Conservation (phyloP, 805 yeast genomes). For the Metschnikowia lochheadii region DNA sequence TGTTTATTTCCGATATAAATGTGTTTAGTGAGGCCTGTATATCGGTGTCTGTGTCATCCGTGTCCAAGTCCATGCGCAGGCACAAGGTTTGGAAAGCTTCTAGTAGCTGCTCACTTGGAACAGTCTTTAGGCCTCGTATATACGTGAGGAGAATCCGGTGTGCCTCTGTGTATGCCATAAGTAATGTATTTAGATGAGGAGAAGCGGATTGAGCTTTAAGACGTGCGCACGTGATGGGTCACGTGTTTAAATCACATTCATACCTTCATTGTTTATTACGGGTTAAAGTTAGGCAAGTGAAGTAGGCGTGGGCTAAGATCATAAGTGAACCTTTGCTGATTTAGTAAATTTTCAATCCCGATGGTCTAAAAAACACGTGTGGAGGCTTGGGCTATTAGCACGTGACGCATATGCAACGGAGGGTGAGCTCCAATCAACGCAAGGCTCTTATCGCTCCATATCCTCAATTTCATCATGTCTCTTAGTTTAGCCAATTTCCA, state of each 20-base stretch:
- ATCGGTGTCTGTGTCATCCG: constrained; percentile 6
- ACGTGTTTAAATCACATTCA: not conserved
- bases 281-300: not conserved
- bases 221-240: constrained; percentile 1
- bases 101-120: constrained; percentile 7
- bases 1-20: constrained; percentile 28
- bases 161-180: constrained; percentile 10
- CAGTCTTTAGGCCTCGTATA: constrained; percentile 10
- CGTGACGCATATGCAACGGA: not conserved
- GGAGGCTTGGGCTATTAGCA: not conserved
- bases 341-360: not conserved
- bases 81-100: constrained; percentile 7
- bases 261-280: not conserved
- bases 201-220: not conserved
- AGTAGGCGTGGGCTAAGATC: no score
- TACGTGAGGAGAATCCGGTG: constrained; percentile 18
- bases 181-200: not conserved
- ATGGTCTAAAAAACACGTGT: not conserved
- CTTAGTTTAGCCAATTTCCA: constrained; percentile 9
- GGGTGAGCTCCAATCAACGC: not conserved
- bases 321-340: no score
- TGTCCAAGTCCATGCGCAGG: constrained; percentile 9
- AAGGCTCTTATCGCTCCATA: not conserved
- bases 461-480: constrained; percentile 8
- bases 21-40: constrained; percentile 6